phyloP scores from a whole-genome alignment of 164 flowering plant genomes.

The Pachysandra terminalis region DNA sequence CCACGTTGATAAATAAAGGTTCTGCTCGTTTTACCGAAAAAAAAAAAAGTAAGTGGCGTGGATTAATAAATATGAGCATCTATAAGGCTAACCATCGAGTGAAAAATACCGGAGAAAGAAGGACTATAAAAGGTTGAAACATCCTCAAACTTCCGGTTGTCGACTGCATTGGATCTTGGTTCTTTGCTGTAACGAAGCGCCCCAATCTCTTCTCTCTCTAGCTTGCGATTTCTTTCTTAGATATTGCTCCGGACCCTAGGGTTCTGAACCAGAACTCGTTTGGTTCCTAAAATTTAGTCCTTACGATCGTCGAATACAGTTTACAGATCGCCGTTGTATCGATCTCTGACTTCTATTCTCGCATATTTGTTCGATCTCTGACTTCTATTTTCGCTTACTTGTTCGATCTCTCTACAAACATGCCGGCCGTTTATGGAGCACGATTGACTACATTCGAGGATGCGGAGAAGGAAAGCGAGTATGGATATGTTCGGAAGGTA shows the following conservation, averaged over 20 bases:
- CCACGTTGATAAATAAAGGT: no score
- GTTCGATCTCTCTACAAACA: conserved; percentile 21
- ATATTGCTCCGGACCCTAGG: not conserved
- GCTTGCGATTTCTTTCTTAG: not conserved
- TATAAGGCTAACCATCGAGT: no score
- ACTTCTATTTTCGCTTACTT: no score
- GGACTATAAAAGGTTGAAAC: no score
- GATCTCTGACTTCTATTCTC: no score
- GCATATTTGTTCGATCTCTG: no score
- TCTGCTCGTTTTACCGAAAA: no score
- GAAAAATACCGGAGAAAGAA: no score
- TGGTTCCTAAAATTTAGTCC: not conserved
- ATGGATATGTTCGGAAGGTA: conserved; percentile 93
- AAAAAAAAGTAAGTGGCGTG: no score
- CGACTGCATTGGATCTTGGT: conserved; percentile 5
- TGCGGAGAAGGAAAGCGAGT: conserved; percentile 98
- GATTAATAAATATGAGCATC: no score
- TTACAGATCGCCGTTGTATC: not conserved
- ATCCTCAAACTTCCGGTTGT: not conserved
- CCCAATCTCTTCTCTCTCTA: conserved; percentile 9
- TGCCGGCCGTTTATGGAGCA: conserved; percentile 73
- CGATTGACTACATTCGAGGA: conserved; percentile 93
- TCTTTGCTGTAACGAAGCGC: conserved; percentile 15
- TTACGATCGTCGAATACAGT: conserved; percentile 5
- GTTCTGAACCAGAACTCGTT: not conserved